Conservation (phyloP, 2,329 filamentous ascomycete genomes). For the Septoria petroselini region DNA sequence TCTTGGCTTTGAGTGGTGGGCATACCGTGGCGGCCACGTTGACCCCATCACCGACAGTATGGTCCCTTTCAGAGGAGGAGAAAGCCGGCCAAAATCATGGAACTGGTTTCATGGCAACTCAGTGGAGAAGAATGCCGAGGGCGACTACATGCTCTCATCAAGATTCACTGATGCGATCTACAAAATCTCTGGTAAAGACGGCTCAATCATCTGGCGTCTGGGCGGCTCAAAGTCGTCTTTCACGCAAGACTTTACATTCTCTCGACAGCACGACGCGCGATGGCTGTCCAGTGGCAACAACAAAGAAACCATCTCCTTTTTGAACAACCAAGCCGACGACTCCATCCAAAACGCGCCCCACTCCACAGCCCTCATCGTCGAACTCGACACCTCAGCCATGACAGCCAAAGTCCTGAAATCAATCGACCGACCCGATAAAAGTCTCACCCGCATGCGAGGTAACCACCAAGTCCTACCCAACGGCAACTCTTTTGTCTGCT, state of each 20-base stretch:
- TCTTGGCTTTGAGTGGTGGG: constrained; percentile 39
- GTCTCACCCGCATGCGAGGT: constrained; percentile 35
- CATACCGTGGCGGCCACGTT: constrained; percentile 32
- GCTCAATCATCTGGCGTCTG: constrained; percentile 41
- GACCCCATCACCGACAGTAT: constrained; percentile 35
- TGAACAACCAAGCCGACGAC: constrained; percentile 18
- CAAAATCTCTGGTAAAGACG: constrained; percentile 38
- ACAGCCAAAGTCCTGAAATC: constrained; percentile 14
- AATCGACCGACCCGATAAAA: constrained; percentile 37
- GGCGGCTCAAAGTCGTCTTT: constrained; percentile 24
- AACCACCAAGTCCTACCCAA: constrained; percentile 39
- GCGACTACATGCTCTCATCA: constrained; percentile 42
- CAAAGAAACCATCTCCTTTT: constrained; percentile 15
- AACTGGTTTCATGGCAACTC: constrained; percentile 40
- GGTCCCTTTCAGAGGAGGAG: neutral
- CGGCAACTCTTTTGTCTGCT: constrained; percentile 32
- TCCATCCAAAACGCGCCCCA: constrained; percentile 1
- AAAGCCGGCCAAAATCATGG: constrained; percentile 13
- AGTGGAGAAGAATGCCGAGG: constrained; percentile 39
- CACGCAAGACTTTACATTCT: constrained; percentile 15
- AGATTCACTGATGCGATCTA: constrained; percentile 42
- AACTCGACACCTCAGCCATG: constrained; percentile 6
- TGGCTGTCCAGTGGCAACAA: constrained; percentile 4
- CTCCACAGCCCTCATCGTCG: constrained; percentile 14
- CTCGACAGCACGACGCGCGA: constrained; percentile 20